phyloP scores from a whole-genome alignment of 352 stramenopile genomes.

The Phytophthora agathidicida region DNA sequence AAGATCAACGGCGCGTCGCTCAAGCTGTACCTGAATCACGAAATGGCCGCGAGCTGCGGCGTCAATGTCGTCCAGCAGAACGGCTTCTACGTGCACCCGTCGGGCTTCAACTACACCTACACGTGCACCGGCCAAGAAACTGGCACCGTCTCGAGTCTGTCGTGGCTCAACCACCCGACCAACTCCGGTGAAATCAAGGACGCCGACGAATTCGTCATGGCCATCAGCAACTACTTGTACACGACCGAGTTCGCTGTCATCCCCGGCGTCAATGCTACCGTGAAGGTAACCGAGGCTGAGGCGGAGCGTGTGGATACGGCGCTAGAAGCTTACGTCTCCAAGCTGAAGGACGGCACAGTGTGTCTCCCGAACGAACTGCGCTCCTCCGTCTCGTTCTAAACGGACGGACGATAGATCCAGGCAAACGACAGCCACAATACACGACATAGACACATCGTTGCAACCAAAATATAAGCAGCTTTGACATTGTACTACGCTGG shows the following conservation, averaged over 20 bases:
- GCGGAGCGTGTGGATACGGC: slow-evolving; percentile 52
- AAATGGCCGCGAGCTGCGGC: slow-evolving; percentile 61
- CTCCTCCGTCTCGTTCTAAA: slow-evolving; percentile 33
- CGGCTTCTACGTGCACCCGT: slow-evolving; percentile 69
- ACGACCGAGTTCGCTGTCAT: slow-evolving; percentile 53
- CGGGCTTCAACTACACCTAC: slow-evolving; percentile 75
- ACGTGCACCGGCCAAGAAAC: slow-evolving; percentile 47
- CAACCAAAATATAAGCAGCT: slow-evolving; percentile 27
- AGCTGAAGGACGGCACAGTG: slow-evolving; percentile 12
- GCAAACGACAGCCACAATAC: slow-evolving; percentile 16
- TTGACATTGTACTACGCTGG: no score
- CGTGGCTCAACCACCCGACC: slow-evolving; percentile 68
- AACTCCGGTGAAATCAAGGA: slow-evolving; percentile 51
- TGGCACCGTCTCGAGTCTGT: slow-evolving; percentile 50
- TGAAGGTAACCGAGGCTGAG: slow-evolving; percentile 54
- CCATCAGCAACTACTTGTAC: slow-evolving; percentile 66
- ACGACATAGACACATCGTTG: slow-evolving; percentile 14
- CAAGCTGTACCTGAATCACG: slow-evolving; percentile 60
- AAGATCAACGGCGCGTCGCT: slow-evolving; percentile 61
- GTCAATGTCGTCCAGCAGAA: slow-evolving; percentile 53
- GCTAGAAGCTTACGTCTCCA: slow-evolving; percentile 49
- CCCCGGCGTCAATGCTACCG: slow-evolving; percentile 34
- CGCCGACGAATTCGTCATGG: slow-evolving; percentile 63
- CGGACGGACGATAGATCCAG: slow-evolving; percentile 4
- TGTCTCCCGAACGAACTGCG: slow-evolving; percentile 33